These are phyloP conservation scores for Endocarpon pusillum DNA, from an alignment of 495 filamentous ascomycete genomes.

Conservation along the genomic window DNA sequence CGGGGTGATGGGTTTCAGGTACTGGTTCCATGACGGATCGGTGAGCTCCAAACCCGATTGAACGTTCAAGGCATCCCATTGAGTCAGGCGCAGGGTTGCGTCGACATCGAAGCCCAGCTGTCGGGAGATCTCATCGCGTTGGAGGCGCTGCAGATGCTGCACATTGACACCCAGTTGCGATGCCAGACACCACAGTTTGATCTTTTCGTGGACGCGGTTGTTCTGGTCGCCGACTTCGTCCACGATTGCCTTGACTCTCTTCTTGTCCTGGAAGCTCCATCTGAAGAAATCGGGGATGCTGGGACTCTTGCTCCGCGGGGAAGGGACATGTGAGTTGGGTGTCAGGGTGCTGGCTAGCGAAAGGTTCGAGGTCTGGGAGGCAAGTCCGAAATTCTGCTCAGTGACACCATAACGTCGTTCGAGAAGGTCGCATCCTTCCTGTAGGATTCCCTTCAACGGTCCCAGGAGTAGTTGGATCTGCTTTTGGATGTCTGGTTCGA, in stretches of 20 bases:
- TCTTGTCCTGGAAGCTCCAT: slow-evolving; percentile 19
- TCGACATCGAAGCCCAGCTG: slow-evolving; percentile 8
- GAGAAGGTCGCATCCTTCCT: slow-evolving; percentile 5
- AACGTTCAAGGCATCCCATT: slow-evolving; percentile 5
- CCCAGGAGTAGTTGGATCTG: slow-evolving; percentile 6
- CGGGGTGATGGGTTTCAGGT: not conserved
- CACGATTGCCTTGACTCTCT: slow-evolving; percentile 12
- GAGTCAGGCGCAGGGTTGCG: slow-evolving; percentile 11
- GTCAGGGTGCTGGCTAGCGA: too few species aligned
- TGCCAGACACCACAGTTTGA: slow-evolving; percentile 15
- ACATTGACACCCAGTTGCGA: slow-evolving; percentile 11
- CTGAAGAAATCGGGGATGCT: not conserved
- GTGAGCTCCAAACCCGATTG: slow-evolving; percentile 7
- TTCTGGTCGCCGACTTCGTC: slow-evolving; percentile 14
- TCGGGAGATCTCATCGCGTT: slow-evolving; percentile 9
- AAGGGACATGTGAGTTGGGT: too few species aligned
- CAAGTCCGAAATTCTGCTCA: too few species aligned
- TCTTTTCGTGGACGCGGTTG: slow-evolving; percentile 12
- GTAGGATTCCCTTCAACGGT: slow-evolving; percentile 1
- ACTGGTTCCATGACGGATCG: slow-evolving; percentile 1
- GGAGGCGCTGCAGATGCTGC: slow-evolving; percentile 12
- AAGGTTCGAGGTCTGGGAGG: too few species aligned
- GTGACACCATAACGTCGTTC: slow-evolving; percentile 1
- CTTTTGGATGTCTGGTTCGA: slow-evolving; percentile 5
- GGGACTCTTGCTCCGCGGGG: not conserved